Percentiles rank a stretch among this genome's conserved stretches.
Evolutionary conservation across 768 basidiomycete species (phyloP).

Genomic region (Lentinula raphanica): DNA sequence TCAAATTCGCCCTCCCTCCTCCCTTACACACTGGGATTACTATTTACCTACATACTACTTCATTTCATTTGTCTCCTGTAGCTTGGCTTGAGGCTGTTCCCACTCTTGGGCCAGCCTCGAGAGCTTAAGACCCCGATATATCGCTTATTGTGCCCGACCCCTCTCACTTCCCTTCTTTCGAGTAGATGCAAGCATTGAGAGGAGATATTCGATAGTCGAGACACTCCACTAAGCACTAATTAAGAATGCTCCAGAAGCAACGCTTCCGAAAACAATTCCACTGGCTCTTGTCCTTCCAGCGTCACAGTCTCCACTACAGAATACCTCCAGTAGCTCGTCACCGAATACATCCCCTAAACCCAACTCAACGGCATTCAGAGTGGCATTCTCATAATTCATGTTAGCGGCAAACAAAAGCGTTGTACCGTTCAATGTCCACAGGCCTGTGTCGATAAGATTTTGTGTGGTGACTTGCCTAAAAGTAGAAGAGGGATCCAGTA

Average conservation of each 20-base stretch:
- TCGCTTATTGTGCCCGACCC: neutral
- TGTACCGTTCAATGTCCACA: constrained; percentile 38
- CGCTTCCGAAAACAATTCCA: constrained; percentile 28
- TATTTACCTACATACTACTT: neutral
- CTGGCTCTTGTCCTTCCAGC: constrained; percentile 17
- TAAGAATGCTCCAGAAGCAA: constrained; percentile 38
- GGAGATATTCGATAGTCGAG: too few relatives aligned
- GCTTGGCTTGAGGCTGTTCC: neutral
- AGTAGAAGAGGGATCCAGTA: constrained; percentile 36
- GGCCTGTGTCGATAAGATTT: constrained; percentile 41
- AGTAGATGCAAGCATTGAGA: neutral
- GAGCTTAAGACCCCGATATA: neutral
- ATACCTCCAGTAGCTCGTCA: constrained; percentile 22
- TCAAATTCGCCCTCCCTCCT: neutral
- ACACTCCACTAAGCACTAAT: neutral
- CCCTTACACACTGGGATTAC: neutral
- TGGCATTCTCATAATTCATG: constrained; percentile 35
- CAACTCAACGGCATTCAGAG: constrained; percentile 23
- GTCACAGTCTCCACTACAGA: constrained; percentile 30
- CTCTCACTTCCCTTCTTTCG: neutral
- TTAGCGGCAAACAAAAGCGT: constrained; percentile 51
- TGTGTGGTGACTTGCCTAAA: constrained; percentile 35
- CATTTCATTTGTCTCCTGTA: too few relatives aligned
- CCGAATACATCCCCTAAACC: constrained; percentile 8
- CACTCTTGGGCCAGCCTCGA: neutral